Evolutionary conservation across 2,329 filamentous ascomycete species (phyloP), one percentile per base, ranked within the genome.

Genomic region (Pyrenophora graminea): DNA sequence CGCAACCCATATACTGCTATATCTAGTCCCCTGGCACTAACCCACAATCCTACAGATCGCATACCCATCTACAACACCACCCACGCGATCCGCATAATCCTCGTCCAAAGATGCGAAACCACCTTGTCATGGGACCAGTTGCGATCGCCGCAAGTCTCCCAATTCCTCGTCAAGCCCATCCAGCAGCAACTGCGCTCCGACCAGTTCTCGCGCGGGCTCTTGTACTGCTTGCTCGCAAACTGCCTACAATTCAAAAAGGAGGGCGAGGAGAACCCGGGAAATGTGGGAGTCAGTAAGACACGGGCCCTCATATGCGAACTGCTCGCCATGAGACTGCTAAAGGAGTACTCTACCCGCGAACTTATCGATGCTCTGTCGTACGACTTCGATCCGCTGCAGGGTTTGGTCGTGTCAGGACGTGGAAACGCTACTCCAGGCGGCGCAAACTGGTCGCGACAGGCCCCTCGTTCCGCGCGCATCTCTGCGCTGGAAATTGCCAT

Each of bases 81-180:
- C 23, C 93, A 97, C 74, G 85, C 90, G 27, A 92, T 97, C 57
- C 89, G 93, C 60, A 85, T 91, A 45, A 82, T 97, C 49, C 86
- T 97, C 53, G 84, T 90, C 60, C 82, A 90, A 52, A 86, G 89
- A 68, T 96, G 91, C 73, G 93, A 97, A 77, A 97, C 92, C 1
- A 93, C 91, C 0, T 77, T 97, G 43, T 88, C 91, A 13, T 97
- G 92, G 92, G 93, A 97, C 59, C 93, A 97, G 72, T 80, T 97
- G 56, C 85, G 92, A 58, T 96, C 91, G n/a, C 93, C 93, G 3
- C 93, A 97, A 71, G 88, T 97, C 49, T 96, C 91, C 13, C 92
- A 96, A 69, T 97, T 97, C 71, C 82, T 97, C 31, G 84, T 97
- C 69, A 97, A 97, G 78, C 93, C 93, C 2, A 94, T 97, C 79